A percentile compares a stretch with the other conserved stretches of the same genome.
Evolutionary conservation across 1,284 basidiomycete species (phyloP).

Genomic region (Melampsora americana): DNA sequence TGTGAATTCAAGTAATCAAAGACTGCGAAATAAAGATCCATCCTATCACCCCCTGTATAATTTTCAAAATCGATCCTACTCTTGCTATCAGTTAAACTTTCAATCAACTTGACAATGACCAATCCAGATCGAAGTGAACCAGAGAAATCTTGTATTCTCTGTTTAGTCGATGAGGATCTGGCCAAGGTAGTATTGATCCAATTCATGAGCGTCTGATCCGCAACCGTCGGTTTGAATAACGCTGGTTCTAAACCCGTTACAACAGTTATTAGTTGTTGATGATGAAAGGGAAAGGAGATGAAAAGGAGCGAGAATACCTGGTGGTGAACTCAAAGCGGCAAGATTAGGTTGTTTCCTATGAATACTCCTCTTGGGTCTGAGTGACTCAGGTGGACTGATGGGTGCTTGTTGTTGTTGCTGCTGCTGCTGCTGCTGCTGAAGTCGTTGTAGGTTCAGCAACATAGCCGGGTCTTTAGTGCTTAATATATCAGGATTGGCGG

Average conservation of each 20-base stretch:
- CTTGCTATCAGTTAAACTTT: conserved; percentile 26
- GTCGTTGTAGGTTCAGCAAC: conserved; percentile 50
- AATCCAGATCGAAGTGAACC: conserved; percentile 47
- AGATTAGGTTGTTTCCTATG: conserved; percentile 22
- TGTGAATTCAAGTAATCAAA: conserved; percentile 32
- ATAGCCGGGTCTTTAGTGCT: conserved; percentile 61
- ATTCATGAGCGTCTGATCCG: conserved; percentile 63
- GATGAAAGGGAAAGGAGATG: conserved; percentile 13
- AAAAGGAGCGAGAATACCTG: conserved; percentile 18
- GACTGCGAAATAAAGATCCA: conserved; percentile 39
- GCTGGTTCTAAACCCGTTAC: conserved; percentile 27
- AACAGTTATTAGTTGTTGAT: conserved; percentile 1
- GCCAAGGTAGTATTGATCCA: conserved; percentile 69
- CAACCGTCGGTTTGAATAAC: conserved; percentile 47
- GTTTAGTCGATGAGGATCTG: conserved; percentile 48
- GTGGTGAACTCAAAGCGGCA: conserved; percentile 19
- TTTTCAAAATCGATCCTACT: conserved; percentile 42
- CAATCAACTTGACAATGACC: conserved; percentile 42
- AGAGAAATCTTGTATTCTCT: conserved; percentile 49
- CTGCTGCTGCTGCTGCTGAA: too few species aligned
- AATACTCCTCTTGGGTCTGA: conserved; percentile 20
- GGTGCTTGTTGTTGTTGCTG: conserved; percentile 51
- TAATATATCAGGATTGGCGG: conserved; percentile 84
- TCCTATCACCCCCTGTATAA: conserved; percentile 39
- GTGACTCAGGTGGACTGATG: conserved; percentile 39